Evolutionary conservation across 179 eudicot species (phyloP).

Genomic region (Heliamphora pulchella): DNA sequence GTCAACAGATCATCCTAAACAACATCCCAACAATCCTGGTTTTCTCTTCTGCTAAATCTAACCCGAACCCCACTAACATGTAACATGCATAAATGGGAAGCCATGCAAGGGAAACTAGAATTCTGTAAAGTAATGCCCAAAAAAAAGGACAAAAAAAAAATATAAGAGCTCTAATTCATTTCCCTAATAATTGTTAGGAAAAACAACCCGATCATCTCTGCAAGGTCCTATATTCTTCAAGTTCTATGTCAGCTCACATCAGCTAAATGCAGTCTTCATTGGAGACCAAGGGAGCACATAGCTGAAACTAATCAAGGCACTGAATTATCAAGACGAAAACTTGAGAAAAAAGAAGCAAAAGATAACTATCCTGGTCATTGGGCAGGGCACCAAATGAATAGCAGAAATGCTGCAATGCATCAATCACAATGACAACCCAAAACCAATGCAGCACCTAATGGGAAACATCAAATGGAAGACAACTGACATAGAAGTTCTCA

Average conservation of each 20-base stretch:
- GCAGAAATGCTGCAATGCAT: neutral
- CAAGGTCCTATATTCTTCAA: neutral
- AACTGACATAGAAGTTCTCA: neutral
- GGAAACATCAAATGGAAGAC: neutral
- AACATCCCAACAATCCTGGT: too few relatives aligned
- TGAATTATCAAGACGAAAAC: neutral
- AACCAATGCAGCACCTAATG: neutral
- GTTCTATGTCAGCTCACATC: neutral
- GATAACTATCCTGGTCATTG: neutral
- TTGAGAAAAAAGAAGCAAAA: neutral
- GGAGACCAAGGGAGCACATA: neutral
- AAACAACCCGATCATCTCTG: neutral
- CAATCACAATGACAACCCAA: neutral
- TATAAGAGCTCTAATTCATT: neutral
- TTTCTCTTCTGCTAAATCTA: too few relatives aligned
- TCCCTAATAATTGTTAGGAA: neutral
- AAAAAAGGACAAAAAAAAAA: neutral
- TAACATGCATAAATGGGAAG: neutral
- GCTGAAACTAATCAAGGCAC: neutral
- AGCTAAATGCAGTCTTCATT: constrained; percentile 3
- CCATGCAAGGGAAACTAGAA: neutral
- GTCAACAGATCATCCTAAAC: too few relatives aligned
- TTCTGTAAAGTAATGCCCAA: neutral
- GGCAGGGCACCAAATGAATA: neutral
- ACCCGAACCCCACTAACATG: neutral